These are phyloP conservation scores for Daldinia bambusicola DNA, from an alignment of 495 filamentous ascomycete genomes.

Conservation along the genomic window DNA sequence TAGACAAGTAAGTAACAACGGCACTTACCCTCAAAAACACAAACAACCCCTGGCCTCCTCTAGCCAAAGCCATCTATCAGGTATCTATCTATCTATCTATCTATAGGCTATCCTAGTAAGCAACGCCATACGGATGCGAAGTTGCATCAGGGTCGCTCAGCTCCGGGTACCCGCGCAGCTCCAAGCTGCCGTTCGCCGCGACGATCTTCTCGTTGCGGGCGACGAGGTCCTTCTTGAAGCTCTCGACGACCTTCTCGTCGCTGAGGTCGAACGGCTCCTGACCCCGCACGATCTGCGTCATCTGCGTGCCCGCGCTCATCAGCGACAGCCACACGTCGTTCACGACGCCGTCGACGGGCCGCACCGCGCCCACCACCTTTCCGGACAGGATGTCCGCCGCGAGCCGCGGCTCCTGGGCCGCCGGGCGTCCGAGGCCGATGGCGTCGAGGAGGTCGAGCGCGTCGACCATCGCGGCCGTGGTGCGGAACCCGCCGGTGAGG, in stretches of 20 bases:
- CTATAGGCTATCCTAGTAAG: constrained; percentile 13
- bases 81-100: not conserved
- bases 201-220: constrained; percentile 29
- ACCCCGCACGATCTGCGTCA: constrained; percentile 62
- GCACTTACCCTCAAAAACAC: not conserved
- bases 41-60: no score
- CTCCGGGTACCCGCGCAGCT: constrained; percentile 8
- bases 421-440: constrained; percentile 63
- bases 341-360: constrained; percentile 55
- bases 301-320: constrained; percentile 60
- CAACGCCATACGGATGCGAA: constrained; percentile 25
- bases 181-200: constrained; percentile 39
- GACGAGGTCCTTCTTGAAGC: constrained; percentile 37
- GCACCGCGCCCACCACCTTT: constrained; percentile 60
- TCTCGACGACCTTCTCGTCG: constrained; percentile 52
- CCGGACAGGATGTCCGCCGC: constrained; percentile 59
- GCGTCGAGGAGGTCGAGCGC: constrained; percentile 67
- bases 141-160: constrained; percentile 4
- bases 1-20: not conserved
- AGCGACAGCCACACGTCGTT: constrained; percentile 59
- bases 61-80: not conserved
- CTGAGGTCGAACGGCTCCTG: constrained; percentile 64
- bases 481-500: constrained; percentile 69
- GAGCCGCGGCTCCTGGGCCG: constrained; percentile 53
- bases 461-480: constrained; percentile 50